Evolutionary conservation across 306 rosid species (phyloP).

Genomic region (Oxytropis ochrocephala): DNA sequence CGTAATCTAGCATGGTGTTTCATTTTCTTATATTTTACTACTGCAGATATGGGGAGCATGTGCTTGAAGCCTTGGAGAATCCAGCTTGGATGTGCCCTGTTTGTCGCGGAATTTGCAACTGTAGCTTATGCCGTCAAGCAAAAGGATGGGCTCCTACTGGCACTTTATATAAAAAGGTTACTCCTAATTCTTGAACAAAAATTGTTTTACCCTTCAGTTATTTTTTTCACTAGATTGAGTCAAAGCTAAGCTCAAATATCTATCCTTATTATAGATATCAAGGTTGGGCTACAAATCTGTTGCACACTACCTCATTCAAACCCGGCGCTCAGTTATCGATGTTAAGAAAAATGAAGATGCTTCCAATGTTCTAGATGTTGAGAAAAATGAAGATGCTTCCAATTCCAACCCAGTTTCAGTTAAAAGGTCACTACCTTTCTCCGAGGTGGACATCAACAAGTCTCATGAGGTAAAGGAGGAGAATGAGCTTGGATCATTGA

Average conservation of each 20-base stretch:
- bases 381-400: slow-evolving; percentile 30
- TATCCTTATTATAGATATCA: slow-evolving; percentile 40
- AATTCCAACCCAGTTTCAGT: slow-evolving; percentile 40
- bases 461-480: slow-evolving; percentile 27
- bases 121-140: slow-evolving; percentile 85
- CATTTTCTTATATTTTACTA: not conserved
- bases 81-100: slow-evolving; percentile 72
- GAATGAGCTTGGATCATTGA: slow-evolving; percentile 9
- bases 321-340: slow-evolving; percentile 38
- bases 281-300: slow-evolving; percentile 78
- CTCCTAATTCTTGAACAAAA: slow-evolving; percentile 13
- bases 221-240: not conserved
- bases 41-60: slow-evolving; percentile 90
- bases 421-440: slow-evolving; percentile 53
- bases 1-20: not conserved
- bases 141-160: slow-evolving; percentile 97
- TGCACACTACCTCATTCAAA: slow-evolving; percentile 90
- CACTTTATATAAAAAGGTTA: slow-evolving; percentile 66
- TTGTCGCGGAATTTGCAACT: slow-evolving; percentile 98
- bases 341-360: slow-evolving; percentile 31
- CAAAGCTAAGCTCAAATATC: slow-evolving; percentile 21
- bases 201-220: not conserved
- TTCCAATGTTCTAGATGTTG: slow-evolving; percentile 36
- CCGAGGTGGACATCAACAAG: slow-evolving; percentile 25
- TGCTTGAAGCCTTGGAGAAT: slow-evolving; percentile 67